These are phyloP conservation scores for Lolium rigidum DNA, from an alignment of 176 grass and related monocot genomes.

Conservation along the genomic window DNA sequence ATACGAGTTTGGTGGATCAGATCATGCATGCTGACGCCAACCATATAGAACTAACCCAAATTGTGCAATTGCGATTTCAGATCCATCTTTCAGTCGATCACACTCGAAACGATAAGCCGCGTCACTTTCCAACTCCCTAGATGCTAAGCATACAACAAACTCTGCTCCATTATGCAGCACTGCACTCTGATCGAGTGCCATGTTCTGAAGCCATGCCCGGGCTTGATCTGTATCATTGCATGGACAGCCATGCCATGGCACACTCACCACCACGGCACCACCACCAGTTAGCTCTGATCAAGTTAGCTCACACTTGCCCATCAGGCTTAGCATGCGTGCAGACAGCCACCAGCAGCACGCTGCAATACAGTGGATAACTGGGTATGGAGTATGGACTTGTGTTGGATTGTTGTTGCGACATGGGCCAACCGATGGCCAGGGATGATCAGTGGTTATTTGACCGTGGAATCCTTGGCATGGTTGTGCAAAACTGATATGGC, in stretches of 20 bases:
- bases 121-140: constrained; percentile 3
- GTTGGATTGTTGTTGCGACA: constrained; percentile 33
- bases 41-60: neutral
- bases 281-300: neutral
- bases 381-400: constrained; percentile 23
- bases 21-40: neutral
- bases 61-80: neutral
- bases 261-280: neutral
- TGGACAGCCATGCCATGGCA: constrained; percentile 14
- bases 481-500: neutral
- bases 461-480: neutral
- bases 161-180: constrained; percentile 27
- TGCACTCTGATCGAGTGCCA: constrained; percentile 11
- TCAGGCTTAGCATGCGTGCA: constrained; percentile 42
- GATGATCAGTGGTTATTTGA: neutral
- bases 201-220: neutral
- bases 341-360: constrained; percentile 1
- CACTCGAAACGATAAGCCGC: constrained; percentile 18
- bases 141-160: neutral
- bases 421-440: constrained; percentile 6
- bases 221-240: constrained; percentile 27
- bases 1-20: neutral
- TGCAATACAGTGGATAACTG: constrained; percentile 8
- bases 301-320: constrained; percentile 34
- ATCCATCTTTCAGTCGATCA: constrained; percentile 21